Conservation (phyloP, 148 eudicot genomes). For the Amaranthus palmeri region DNA sequence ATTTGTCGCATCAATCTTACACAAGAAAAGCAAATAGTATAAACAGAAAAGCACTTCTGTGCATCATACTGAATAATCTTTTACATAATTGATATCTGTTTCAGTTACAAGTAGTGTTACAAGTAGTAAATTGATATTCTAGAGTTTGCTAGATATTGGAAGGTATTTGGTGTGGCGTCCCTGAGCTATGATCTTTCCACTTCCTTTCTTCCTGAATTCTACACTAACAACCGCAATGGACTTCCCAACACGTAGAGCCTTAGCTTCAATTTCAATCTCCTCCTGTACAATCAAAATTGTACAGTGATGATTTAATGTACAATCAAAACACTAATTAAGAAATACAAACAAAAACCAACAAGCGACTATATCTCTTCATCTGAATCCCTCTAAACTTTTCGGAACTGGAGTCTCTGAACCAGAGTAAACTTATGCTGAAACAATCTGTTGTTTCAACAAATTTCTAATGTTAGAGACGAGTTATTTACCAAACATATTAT, state of each 20-base stretch:
- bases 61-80: background rate
- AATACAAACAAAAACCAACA: background rate
- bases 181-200: constrained; percentile 75
- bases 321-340: background rate
- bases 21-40: background rate
- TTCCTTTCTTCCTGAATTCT: constrained; percentile 68
- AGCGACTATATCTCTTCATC: background rate
- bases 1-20: constrained; percentile 5
- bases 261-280: constrained; percentile 83
- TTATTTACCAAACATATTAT: too few species aligned
- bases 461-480: too few species aligned
- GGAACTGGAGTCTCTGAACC: background rate
- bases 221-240: constrained; percentile 77
- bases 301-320: background rate
- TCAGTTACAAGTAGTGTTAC: background rate
- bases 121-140: constrained; percentile 8
- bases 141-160: constrained; percentile 58
- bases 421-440: background rate
- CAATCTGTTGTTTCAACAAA: background rate
- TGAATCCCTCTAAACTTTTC: background rate
- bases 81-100: background rate
- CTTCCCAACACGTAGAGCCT: constrained; percentile 74
- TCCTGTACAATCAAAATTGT: constrained; percentile 44
- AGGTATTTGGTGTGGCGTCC: constrained; percentile 96
- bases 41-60: background rate